phyloP scores from a whole-genome alignment of 225 moss, liverwort and hornwort genomes.

The Polytrichum commune region DNA sequence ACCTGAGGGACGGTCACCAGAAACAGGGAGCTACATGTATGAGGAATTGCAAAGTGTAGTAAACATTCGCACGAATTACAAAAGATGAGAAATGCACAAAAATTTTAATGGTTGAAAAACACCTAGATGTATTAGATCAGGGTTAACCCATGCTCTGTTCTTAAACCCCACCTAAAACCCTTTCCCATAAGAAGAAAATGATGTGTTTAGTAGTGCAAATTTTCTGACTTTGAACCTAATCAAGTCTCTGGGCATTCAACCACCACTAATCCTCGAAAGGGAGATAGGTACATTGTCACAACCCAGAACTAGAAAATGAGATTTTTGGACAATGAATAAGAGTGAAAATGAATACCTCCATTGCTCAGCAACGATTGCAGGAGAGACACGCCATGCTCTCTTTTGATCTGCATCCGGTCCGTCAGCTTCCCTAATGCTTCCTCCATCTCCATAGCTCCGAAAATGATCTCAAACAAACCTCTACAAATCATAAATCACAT shows the following conservation, averaged over 20 bases:
- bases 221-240: no score
- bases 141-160: not conserved
- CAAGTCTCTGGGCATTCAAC: no score
- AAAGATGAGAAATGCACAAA: no score
- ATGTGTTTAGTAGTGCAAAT: no score
- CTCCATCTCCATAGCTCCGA: conserved; percentile 53
- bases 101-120: no score
- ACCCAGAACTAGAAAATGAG: not conserved
- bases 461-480: no score
- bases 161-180: not conserved
- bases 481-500: no score
- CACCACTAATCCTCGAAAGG: not conserved
- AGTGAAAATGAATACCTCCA: conserved; percentile 25
- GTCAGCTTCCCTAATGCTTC: conserved; percentile 63
- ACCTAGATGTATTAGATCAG: no score
- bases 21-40: no score
- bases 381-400: conserved; percentile 61
- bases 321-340: not conserved
- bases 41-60: no score
- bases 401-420: conserved; percentile 67
- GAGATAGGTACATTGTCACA: not conserved
- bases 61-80: no score
- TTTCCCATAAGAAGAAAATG: not conserved
- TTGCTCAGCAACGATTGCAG: conserved; percentile 49
- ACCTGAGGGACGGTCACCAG: no score